Percentiles rank a stretch among this genome's conserved stretches.
phyloP scores from a whole-genome alignment of 768 basidiomycete species.

The Trametes elegans region DNA sequence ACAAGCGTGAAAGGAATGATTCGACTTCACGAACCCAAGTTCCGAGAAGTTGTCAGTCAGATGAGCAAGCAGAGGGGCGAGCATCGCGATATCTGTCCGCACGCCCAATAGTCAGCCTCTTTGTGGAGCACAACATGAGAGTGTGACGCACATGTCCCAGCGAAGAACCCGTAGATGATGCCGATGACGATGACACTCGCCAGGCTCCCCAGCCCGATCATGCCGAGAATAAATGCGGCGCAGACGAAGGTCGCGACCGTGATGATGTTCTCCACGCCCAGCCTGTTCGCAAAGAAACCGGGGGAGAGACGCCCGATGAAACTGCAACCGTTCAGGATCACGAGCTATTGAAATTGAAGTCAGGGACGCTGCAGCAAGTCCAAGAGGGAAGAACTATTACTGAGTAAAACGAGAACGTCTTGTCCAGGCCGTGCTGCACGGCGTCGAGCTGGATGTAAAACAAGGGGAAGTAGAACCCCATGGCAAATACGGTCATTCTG shows the following conservation, averaged over 20 bases:
- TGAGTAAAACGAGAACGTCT: conserved; percentile 28
- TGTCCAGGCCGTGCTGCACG: conserved; percentile 10
- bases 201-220: conserved; percentile 29
- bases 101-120: background rate
- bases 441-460: conserved; percentile 30
- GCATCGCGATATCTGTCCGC: conserved; percentile 33
- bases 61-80: conserved; percentile 21
- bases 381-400: conserved; percentile 11
- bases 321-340: conserved; percentile 32
- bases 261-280: conserved; percentile 31
- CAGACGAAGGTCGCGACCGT: conserved; percentile 25
- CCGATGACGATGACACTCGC: conserved; percentile 32
- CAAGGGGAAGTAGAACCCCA: conserved; percentile 29
- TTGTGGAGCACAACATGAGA: background rate
- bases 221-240: conserved; percentile 28
- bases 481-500: conserved; percentile 19
- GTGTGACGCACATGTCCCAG: conserved; percentile 25
- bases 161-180: conserved; percentile 39
- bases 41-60: conserved; percentile 24
- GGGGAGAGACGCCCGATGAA: conserved; percentile 32
- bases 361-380: background rate
- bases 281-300: conserved; percentile 28
- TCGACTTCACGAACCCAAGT: conserved; percentile 20
- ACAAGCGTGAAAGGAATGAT: background rate
- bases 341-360: conserved; percentile 13